A percentile compares a stretch with the other conserved stretches of the same genome.
Evolutionary conservation across 2,329 filamentous ascomycete species (phyloP).

Genomic region (Aspergillus candidus): DNA sequence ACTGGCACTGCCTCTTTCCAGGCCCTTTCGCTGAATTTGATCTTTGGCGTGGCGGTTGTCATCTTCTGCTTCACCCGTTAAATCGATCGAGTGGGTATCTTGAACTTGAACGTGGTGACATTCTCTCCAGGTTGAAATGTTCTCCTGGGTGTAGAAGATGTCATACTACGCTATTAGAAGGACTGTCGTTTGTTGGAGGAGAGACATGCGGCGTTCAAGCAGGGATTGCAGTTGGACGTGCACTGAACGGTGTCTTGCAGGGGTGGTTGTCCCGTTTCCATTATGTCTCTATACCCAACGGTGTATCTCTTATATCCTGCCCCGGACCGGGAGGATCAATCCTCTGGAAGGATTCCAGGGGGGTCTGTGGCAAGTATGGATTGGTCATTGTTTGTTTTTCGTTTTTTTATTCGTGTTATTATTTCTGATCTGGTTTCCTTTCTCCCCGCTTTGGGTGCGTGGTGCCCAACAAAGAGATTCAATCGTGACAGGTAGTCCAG

Average conservation of each 20-base stretch:
- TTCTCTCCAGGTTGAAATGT: no score
- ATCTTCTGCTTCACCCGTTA: conserved; percentile 11
- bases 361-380: not conserved
- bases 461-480: not conserved
- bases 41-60: conserved; percentile 9
- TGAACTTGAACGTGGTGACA: no score
- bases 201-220: no score
- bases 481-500: not conserved
- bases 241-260: no score
- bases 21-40: conserved; percentile 8
- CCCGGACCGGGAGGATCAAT: not conserved
- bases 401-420: conserved; percentile 1
- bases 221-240: no score
- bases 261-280: not conserved
- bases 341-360: not conserved
- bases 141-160: no score
- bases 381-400: not conserved
- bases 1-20: conserved; percentile 11
- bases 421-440: not conserved
- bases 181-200: no score
- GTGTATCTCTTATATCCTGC: not conserved
- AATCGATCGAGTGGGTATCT: not conserved
- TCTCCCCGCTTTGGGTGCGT: no score
- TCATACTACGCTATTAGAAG: no score
- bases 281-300: not conserved